Evolutionary conservation across 2,329 filamentous ascomycete species (phyloP).

Genomic region (Epichloe bromicola): DNA sequence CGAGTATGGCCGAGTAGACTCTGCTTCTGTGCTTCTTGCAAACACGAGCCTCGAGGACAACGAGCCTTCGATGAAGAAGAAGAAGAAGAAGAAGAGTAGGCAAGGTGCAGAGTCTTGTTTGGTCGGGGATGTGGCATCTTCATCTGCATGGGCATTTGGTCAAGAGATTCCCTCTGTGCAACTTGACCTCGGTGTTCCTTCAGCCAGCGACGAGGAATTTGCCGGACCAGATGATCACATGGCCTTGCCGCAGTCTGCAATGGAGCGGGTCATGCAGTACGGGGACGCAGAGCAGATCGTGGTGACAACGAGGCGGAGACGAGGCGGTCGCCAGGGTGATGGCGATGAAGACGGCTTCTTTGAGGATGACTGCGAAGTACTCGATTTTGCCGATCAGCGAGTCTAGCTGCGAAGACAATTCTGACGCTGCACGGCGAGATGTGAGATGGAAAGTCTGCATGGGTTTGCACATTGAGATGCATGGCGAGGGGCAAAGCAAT

Average conservation of each 20-base stretch:
- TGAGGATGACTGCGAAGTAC: conserved; percentile 82
- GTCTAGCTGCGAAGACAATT: conserved; percentile 28
- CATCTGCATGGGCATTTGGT: conserved; percentile 45
- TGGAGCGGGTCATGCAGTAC: conserved; percentile 48
- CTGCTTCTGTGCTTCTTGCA: conserved; percentile 27
- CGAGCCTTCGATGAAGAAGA: conserved; percentile 21
- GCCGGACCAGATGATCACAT: conserved; percentile 40
- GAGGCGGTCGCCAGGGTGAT: conserved; percentile 33
- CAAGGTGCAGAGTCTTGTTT: background rate
- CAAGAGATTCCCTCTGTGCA: conserved; percentile 36
- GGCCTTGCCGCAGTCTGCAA: conserved; percentile 48
- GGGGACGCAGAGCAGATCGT: conserved; percentile 65
- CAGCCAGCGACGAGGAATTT: conserved; percentile 38
- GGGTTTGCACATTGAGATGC: too few species aligned
- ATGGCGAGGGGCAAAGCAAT: background rate
- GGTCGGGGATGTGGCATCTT: conserved; percentile 6
- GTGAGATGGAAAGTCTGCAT: too few species aligned
- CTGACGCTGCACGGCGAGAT: too few species aligned
- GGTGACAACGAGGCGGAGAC: conserved; percentile 64
- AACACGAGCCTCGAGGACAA: conserved; percentile 30
- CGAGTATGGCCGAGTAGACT: conserved; percentile 36
- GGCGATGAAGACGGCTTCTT: conserved; percentile 67
- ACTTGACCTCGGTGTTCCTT: conserved; percentile 37
- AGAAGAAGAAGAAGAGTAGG: conserved; percentile 14
- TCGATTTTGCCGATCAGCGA: conserved; percentile 70